Evolutionary conservation across 1,284 basidiomycete genomes (phyloP), one percentile per base, ranked within the genome.

Genomic region (Irpex sp.): DNA sequence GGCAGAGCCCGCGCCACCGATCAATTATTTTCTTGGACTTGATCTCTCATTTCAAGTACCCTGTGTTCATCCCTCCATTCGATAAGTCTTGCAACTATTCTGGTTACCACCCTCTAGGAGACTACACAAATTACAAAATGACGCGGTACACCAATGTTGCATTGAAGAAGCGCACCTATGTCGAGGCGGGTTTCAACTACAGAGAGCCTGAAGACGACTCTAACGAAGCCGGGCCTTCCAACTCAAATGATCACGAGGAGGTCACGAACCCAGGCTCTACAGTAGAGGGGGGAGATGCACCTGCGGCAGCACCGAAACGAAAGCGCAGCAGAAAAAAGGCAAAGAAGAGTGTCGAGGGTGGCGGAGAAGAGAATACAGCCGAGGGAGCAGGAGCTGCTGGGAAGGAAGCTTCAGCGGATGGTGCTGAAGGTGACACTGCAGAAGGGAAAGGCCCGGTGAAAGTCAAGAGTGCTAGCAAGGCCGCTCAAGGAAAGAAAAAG

Each of bases 121-220:
- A 8, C 2, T 11, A 15, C 40, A 11, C 4, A 44, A 44, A 44
- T 2, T 4, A 17, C 26, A 31, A 5, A 21, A 92, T 92, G 91
- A 92, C 91, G 7, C 83, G 91, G 59, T 79, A 87, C 65, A 91
- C 89, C 7, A 86, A 85, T 68, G 81, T 91, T 71, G 88, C 86
- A 15, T 80, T 82, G 59, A 93, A 26, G 26, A 26, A 93, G 73
- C 80, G 90, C 59, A 87, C 85, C 6, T 85, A 89, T 68, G 68
- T 92, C n/a, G 79, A 91, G 66, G 86, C 89, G 19, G 85, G 83
- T 0, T 84, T 89, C 65, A 66, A 73, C 51, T 66, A 71, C 59
- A 70, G 74, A 47, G 67, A 72, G 1, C 57, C 63, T 31, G 63
- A 65, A 40, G 64, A 66, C 11, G 66, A 62, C 26, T 51, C 51